Evolutionary conservation across 768 basidiomycete species (phyloP).

Genomic region (Kwoniella sp.): DNA sequence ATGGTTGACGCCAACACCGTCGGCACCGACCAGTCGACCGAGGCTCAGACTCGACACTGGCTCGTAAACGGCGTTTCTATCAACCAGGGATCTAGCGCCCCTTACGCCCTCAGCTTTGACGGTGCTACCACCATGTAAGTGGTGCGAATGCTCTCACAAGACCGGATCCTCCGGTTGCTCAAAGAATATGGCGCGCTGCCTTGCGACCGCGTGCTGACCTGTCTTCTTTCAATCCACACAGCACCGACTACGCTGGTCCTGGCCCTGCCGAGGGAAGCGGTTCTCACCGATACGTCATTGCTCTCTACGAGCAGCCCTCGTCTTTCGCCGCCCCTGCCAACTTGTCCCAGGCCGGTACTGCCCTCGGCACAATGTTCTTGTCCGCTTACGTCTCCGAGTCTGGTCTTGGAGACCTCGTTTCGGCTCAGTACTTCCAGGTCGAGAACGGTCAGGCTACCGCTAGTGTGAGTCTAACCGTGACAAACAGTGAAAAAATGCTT

Average conservation of each 20-base stretch:
- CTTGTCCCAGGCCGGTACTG: constrained; percentile 61
- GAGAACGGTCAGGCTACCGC: constrained; percentile 67
- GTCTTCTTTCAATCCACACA: constrained; percentile 46
- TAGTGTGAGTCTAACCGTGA: constrained; percentile 58
- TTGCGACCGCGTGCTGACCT: too few relatives aligned
- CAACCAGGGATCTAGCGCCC: constrained; percentile 21
- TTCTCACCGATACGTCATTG: constrained; percentile 74
- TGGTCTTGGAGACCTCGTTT: constrained; percentile 66
- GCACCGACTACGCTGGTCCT: constrained; percentile 74
- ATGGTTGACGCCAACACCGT: constrained; percentile 77
- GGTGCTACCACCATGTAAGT: constrained; percentile 47
- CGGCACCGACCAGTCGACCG: constrained; percentile 63
- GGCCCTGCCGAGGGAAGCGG: constrained; percentile 70
- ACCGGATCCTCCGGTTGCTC: too few relatives aligned
- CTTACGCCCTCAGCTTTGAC: constrained; percentile 48
- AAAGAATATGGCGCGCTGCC: too few relatives aligned
- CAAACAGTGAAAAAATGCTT: not conserved
- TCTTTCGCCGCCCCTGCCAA: constrained; percentile 67
- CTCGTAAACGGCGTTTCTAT: constrained; percentile 67
- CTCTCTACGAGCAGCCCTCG: constrained; percentile 68
- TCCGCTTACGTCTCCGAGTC: constrained; percentile 64
- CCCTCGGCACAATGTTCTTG: constrained; percentile 65
- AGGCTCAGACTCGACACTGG: constrained; percentile 70
- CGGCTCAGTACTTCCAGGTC: constrained; percentile 74
- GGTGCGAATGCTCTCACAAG: not conserved